A percentile compares a stretch with the other conserved stretches of the same genome.
Conservation (phyloP, 208 protist species). For the Lotmaria passim region DNA sequence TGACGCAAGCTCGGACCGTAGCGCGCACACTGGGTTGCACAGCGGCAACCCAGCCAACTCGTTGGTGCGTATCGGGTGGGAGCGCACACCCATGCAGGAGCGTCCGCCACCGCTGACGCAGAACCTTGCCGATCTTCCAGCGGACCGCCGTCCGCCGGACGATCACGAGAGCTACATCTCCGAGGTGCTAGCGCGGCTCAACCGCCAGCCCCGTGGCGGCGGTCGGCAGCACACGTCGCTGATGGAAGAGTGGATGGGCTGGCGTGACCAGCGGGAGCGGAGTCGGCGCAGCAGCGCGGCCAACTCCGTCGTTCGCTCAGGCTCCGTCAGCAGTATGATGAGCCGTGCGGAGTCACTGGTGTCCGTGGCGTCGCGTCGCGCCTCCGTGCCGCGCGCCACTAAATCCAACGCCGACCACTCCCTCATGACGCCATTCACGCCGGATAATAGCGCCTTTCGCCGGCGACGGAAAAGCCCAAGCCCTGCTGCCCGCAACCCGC, state of each 20-base stretch:
- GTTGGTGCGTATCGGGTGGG: conserved; percentile 18
- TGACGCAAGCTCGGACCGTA: background rate
- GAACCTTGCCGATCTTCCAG: conserved; percentile 29
- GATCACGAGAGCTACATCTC: conserved; percentile 51
- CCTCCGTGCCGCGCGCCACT: conserved; percentile 71
- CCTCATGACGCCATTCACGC: conserved; percentile 31
- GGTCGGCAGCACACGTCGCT: conserved; percentile 45
- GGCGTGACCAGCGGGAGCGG: conserved; percentile 42
- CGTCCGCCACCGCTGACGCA: conserved; percentile 28
- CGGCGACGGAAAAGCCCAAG: conserved; percentile 13
- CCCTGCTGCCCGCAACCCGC: conserved; percentile 11
- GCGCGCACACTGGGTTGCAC: conserved; percentile 8
- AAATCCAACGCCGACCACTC: conserved; percentile 55
- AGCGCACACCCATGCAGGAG: conserved; percentile 22
- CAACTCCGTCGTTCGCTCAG: conserved; percentile 24
- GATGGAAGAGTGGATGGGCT: conserved; percentile 77
- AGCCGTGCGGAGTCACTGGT: conserved; percentile 68
- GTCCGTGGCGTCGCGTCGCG: conserved; percentile 63
- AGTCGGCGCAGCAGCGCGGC: conserved; percentile 38
- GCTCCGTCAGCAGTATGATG: conserved; percentile 40
- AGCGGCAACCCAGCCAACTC: conserved; percentile 2
- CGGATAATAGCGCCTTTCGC: conserved; percentile 19
- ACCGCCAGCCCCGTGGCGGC: conserved; percentile 23
- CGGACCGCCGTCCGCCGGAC: conserved; percentile 25
- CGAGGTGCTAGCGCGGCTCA: conserved; percentile 47